These are phyloP conservation scores for Lagerstroemia speciosa DNA, from an alignment of 345 rosid species.

Conservation along the genomic window DNA sequence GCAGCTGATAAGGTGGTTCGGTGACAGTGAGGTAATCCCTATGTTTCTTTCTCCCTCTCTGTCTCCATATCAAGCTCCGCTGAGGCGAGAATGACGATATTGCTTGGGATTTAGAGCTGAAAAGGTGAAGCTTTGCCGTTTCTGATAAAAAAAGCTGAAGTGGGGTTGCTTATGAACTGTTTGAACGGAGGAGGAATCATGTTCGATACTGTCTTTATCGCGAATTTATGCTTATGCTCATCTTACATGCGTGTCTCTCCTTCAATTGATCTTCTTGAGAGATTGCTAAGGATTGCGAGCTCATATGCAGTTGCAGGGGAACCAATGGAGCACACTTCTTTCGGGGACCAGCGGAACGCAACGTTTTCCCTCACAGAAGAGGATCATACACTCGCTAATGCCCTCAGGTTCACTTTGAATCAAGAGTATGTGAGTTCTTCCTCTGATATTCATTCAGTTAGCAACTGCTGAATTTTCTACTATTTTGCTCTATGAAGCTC, in stretches of 20 bases:
- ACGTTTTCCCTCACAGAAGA: constrained; percentile 66
- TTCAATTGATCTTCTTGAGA: not conserved
- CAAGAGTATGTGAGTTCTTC: constrained; percentile 45
- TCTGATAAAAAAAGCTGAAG: not conserved
- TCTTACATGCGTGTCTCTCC: not conserved
- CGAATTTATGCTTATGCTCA: too few species aligned
- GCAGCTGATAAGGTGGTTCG: not conserved
- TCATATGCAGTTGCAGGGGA: not conserved
- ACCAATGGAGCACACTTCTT: constrained; percentile 32
- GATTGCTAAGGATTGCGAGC: not conserved
- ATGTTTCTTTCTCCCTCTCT: not conserved
- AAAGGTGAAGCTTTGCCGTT: not conserved
- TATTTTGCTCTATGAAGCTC: too few species aligned
- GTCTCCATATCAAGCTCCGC: not conserved
- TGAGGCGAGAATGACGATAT: too few species aligned
- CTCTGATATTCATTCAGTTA: not conserved
- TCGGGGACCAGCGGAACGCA: constrained; percentile 42
- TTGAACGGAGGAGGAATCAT: too few species aligned
- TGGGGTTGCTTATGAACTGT: not conserved
- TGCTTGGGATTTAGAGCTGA: not conserved
- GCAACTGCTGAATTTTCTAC: too few species aligned
- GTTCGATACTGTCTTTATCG: too few species aligned
- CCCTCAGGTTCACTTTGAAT: too few species aligned
- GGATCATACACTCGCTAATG: constrained; percentile 83
- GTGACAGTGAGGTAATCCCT: not conserved